phyloP scores from a whole-genome alignment of 1,284 basidiomycete genomes.

The Microbotryum violaceum region DNA sequence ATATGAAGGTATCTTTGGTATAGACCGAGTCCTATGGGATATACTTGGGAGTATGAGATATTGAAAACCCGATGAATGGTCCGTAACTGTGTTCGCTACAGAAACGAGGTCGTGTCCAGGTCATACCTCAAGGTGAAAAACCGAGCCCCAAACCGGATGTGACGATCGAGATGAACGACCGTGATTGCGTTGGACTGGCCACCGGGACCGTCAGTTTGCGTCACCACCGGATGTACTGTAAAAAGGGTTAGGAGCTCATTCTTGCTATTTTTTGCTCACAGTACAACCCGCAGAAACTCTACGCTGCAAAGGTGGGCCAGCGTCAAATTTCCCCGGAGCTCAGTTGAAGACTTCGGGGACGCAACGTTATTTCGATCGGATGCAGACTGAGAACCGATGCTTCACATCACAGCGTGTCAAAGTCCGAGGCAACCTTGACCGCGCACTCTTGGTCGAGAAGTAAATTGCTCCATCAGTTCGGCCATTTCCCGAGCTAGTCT shows the following conservation, averaged over 20 bases:
- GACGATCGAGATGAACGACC: constrained; percentile 10
- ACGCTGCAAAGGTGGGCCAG: constrained; percentile 14
- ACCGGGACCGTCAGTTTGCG: constrained; percentile 10
- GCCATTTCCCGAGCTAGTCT: too few species aligned
- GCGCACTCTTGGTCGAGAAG: constrained; percentile 4
- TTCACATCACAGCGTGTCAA: constrained; percentile 4
- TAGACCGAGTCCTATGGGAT: too few species aligned
- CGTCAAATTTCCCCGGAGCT: too few species aligned
- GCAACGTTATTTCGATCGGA: too few species aligned
- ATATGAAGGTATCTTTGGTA: constrained; percentile 11
- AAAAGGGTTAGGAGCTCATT: background rate
- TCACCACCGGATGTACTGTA: background rate
- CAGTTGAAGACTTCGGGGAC: too few species aligned
- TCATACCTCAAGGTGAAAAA: background rate
- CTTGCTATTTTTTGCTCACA: background rate
- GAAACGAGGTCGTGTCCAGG: background rate
- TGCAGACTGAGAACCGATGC: too few species aligned
- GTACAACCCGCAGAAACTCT: constrained; percentile 20
- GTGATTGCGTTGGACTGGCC: constrained; percentile 18
- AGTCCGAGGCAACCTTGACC: constrained; percentile 20
- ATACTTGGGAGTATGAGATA: too few species aligned
- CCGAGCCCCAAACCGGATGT: constrained; percentile 18
- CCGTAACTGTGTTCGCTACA: too few species aligned
- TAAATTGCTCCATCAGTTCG: background rate
- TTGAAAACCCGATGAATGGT: too few species aligned